Conservation (phyloP, 345 rosid species). For the Bruguiera gymnorhiza region DNA sequence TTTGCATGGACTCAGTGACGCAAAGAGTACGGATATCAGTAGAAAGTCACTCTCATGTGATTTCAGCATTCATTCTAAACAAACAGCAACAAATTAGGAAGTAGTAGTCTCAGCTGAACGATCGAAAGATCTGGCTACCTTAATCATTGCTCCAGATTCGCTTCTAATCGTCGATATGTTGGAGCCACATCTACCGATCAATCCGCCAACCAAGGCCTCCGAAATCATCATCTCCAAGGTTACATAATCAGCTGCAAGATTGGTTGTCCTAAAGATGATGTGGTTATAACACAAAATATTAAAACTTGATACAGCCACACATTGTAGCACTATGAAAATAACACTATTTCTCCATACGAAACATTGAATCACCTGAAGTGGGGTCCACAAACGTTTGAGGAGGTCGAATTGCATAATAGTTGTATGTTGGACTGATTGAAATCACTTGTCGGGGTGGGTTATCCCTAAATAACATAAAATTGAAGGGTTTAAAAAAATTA, state of each 20-base stretch:
- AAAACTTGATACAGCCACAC: slow-evolving; percentile 37
- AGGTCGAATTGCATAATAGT: slow-evolving; percentile 35
- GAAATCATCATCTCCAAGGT: slow-evolving; percentile 62
- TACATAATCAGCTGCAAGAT: slow-evolving; percentile 69
- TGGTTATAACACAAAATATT: slow-evolving; percentile 44
- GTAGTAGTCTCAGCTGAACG: neutral
- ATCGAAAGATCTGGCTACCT: slow-evolving; percentile 29
- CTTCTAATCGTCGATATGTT: slow-evolving; percentile 64
- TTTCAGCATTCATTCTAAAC: too few relatives aligned
- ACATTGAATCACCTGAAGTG: slow-evolving; percentile 46
- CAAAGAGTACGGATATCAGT: too few relatives aligned
- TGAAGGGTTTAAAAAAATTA: neutral
- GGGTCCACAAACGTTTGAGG: slow-evolving; percentile 40
- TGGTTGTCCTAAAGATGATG: slow-evolving; percentile 63
- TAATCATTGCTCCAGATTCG: slow-evolving; percentile 61
- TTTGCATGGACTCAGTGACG: neutral
- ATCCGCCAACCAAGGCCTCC: slow-evolving; percentile 56
- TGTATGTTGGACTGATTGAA: slow-evolving; percentile 54
- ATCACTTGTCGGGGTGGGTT: slow-evolving; percentile 63
- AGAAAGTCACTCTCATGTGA: too few relatives aligned
- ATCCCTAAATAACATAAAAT: slow-evolving; percentile 32
- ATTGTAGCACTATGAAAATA: slow-evolving; percentile 21
- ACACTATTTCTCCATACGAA: neutral
- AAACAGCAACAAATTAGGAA: neutral
- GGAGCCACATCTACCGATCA: slow-evolving; percentile 59